Base-by-base conservation (phyloP, 2,329 filamentous ascomycete species). In the Colletotrichum theobromicola region DNA sequence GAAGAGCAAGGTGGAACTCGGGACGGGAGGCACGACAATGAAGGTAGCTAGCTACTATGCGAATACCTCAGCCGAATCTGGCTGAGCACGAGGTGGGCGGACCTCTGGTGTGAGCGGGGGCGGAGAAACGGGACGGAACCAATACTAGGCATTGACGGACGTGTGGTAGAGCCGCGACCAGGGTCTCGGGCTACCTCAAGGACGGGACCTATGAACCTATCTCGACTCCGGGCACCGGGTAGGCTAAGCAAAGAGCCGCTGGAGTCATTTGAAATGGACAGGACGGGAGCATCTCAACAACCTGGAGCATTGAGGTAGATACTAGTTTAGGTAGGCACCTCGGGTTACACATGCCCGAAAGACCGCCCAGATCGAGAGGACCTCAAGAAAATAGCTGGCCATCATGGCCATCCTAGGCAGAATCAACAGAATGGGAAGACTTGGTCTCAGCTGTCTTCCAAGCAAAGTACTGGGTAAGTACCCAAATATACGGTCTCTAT, bases 81-180 rank as follows among this genome's bases (percentile, higher is more conserved):
- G 26, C 21, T 55, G 50, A 10, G 21, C n/a, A n/a, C n/a, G n/a
- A n/a, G n/a, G n/a, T n/a, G n/a, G n/a, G n/a, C n/a, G n/a, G n/a
- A n/a, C n/a, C n/a, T n/a, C 26, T n/a, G 62, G 26, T 32, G 42
- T 53, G 37, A 28, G 26, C 26, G 50, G 64, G 62, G 30, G 50
- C 64, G 64, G 64, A 67, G 64, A 67, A 67, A 58, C 50, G 46
- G 57, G 57, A 57, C 64, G 64, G 64, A 67, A 67, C 55, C 55
- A 60, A 32, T 60, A 26, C 16, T 24, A 53, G 46, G 46, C 12
- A 9, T 18, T n/a, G 37, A 46, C 37, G 37, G 37, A 46, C n/a
- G 37, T 46, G 37, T 5, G 37, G 37, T 46, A 46, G 37, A 46
- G 37, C 37, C 37, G 37, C 18, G 37, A 46, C 37, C n/a, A 46